These are phyloP conservation scores for Talaromyces adpressus DNA, from an alignment of 495 filamentous ascomycete species.

Conservation along the genomic window DNA sequence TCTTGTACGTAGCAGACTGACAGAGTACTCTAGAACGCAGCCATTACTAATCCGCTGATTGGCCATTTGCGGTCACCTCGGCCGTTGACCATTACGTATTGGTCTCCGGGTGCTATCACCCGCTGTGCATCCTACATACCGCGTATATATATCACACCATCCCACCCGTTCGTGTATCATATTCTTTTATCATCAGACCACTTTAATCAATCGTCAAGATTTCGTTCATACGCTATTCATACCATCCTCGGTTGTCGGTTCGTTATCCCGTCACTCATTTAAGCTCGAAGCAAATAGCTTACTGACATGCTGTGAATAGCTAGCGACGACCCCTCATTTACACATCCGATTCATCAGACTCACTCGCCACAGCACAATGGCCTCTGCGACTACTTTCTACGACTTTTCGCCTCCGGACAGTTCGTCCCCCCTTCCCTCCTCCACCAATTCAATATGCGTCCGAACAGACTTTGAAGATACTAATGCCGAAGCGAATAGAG, in stretches of 20 bases:
- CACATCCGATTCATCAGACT: background rate
- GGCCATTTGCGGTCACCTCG: background rate
- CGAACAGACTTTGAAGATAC: background rate
- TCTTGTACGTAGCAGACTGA: too few species aligned
- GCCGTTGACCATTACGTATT: background rate
- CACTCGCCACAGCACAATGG: constrained; percentile 50
- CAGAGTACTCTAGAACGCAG: background rate
- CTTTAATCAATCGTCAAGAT: background rate
- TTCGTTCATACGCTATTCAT: background rate
- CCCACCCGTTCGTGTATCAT: background rate
- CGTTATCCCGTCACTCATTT: background rate
- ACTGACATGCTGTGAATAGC: background rate
- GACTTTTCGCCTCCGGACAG: constrained; percentile 83
- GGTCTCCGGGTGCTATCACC: too few species aligned
- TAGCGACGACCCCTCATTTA: background rate
- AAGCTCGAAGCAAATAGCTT: background rate
- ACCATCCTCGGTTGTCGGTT: background rate
- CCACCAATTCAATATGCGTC: background rate
- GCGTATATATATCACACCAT: background rate
- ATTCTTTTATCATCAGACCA: background rate
- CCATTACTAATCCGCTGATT: background rate
- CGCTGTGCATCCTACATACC: too few species aligned
- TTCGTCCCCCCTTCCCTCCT: constrained; percentile 33
- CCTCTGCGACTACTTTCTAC: constrained; percentile 83
- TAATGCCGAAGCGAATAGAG: constrained; percentile 42